Percentiles rank a stretch among this genome's conserved stretches.
These are phyloP conservation scores for Fusarium sp. DNA, from an alignment of 2,329 filamentous ascomycete species.

Conservation along the genomic window DNA sequence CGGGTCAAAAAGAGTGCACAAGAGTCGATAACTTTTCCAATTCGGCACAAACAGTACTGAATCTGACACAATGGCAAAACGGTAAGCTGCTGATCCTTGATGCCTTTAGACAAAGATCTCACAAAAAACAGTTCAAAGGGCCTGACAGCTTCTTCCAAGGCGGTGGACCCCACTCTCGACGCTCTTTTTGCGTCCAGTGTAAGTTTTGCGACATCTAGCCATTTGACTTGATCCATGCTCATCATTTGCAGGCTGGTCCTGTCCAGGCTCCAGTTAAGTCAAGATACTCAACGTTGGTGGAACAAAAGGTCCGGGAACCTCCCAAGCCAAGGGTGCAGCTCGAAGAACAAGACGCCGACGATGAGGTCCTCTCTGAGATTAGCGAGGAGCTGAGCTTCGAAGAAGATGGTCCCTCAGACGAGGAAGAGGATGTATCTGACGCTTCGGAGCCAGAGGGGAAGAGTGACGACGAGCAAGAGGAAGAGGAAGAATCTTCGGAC, in stretches of 20 bases:
- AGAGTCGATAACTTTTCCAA: slow-evolving; percentile 9
- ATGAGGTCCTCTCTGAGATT: slow-evolving; percentile 47
- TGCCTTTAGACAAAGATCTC: slow-evolving; percentile 21
- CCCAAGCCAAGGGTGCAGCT: slow-evolving; percentile 39
- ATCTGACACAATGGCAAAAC: slow-evolving; percentile 39
- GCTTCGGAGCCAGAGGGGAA: slow-evolving; percentile 41
- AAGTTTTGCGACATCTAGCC: slow-evolving; percentile 50
- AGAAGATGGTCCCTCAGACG: slow-evolving; percentile 43
- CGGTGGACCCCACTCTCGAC: slow-evolving; percentile 74
- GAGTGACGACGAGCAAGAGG: slow-evolving; percentile 36
- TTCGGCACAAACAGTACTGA: background rate
- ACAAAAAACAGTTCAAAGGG: slow-evolving; percentile 48
- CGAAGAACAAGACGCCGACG: slow-evolving; percentile 47
- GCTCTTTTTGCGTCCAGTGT: slow-evolving; percentile 79
- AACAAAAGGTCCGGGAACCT: slow-evolving; percentile 47
- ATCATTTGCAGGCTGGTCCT: slow-evolving; percentile 58
- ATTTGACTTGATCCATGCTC: slow-evolving; percentile 15
- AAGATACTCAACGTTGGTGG: slow-evolving; percentile 54
- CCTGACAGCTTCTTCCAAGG: slow-evolving; percentile 59
- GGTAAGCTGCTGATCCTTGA: slow-evolving; percentile 16
- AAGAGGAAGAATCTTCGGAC: slow-evolving; percentile 49
- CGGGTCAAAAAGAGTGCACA: slow-evolving; percentile 23
- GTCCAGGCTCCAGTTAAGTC: slow-evolving; percentile 56
- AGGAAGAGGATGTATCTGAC: slow-evolving; percentile 41
- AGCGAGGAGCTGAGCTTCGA: slow-evolving; percentile 48